These are phyloP conservation scores for Cytospora mali DNA, from an alignment of 2,329 filamentous ascomycete genomes.

Conservation along the genomic window DNA sequence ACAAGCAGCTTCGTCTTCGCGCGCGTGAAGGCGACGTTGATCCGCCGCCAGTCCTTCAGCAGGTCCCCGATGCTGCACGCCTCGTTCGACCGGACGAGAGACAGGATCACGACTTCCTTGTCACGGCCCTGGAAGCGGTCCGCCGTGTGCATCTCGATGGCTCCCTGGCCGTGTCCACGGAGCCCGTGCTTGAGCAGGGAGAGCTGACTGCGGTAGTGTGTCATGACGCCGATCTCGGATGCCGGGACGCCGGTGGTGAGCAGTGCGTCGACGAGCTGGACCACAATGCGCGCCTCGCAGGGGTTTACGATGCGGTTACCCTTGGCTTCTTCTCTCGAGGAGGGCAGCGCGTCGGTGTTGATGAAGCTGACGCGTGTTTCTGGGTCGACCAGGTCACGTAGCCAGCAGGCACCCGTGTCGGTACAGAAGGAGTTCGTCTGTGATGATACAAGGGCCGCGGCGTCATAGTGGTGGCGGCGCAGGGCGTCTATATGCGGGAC, in stretches of 20 bases:
- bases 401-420: conserved; percentile 66
- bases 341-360: conserved; percentile 78
- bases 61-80: conserved; percentile 83
- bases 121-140: conserved; percentile 97
- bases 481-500: conserved; percentile 69
- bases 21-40: conserved; percentile 94
- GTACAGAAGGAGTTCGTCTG: conserved; percentile 55
- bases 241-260: conserved; percentile 75
- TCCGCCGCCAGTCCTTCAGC: conserved; percentile 85
- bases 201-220: conserved; percentile 92
- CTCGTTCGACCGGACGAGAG: conserved; percentile 85
- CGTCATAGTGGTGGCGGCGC: conserved; percentile 59
- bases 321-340: conserved; percentile 70
- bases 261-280: conserved; percentile 79
- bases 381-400: conserved; percentile 71
- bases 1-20: conserved; percentile 92
- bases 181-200: conserved; percentile 77
- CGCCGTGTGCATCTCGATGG: conserved; percentile 91
- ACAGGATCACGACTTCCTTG: conserved; percentile 89
- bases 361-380: conserved; percentile 79
- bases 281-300: conserved; percentile 75
- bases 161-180: conserved; percentile 53
- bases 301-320: conserved; percentile 88
- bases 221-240: conserved; percentile 87
- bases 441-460: conserved; percentile 36